These are phyloP conservation scores for Ascodesmis nigricans DNA, from an alignment of 495 filamentous ascomycete species.

Conservation along the genomic window DNA sequence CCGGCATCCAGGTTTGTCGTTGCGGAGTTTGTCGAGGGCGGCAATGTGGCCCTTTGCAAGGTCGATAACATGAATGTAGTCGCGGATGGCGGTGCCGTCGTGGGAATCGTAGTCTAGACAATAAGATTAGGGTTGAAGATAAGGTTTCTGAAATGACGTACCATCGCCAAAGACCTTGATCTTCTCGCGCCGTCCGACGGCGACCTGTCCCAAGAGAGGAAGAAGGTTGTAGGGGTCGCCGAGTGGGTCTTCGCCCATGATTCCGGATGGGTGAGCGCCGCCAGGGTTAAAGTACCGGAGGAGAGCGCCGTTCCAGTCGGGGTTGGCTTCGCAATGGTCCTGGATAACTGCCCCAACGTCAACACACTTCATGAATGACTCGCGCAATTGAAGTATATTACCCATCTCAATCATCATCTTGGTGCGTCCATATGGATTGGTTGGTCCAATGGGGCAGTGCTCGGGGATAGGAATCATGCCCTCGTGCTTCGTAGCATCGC, in stretches of 20 bases:
- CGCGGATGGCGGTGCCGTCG: constrained; percentile 55
- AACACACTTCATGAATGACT: background rate
- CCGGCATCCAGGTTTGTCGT: constrained; percentile 72
- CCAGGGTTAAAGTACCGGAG: constrained; percentile 96
- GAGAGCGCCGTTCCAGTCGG: constrained; percentile 84
- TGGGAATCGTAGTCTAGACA: constrained; percentile 62
- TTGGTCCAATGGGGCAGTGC: constrained; percentile 82
- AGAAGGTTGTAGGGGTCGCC: constrained; percentile 92
- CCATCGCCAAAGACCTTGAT: constrained; percentile 84
- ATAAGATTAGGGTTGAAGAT: constrained; percentile 6
- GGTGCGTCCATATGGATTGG: constrained; percentile 91
- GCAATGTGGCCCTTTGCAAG: constrained; percentile 74
- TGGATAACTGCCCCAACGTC: constrained; percentile 40
- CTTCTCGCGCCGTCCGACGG: constrained; percentile 85
- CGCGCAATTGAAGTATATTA: background rate
- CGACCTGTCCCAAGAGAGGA: constrained; percentile 83
- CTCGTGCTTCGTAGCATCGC: constrained; percentile 84
- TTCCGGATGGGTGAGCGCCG: constrained; percentile 78
- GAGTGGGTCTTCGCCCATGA: constrained; percentile 97
- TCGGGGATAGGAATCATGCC: constrained; percentile 99
- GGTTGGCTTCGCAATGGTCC: constrained; percentile 71
- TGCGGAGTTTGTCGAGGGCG: constrained; percentile 76
- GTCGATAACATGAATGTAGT: constrained; percentile 71
- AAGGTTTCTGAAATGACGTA: constrained; percentile 25
- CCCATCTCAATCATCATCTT: constrained; percentile 67